These are phyloP conservation scores for Colletotrichum kahawae DNA, from an alignment of 2,329 filamentous ascomycete species.

Conservation along the genomic window DNA sequence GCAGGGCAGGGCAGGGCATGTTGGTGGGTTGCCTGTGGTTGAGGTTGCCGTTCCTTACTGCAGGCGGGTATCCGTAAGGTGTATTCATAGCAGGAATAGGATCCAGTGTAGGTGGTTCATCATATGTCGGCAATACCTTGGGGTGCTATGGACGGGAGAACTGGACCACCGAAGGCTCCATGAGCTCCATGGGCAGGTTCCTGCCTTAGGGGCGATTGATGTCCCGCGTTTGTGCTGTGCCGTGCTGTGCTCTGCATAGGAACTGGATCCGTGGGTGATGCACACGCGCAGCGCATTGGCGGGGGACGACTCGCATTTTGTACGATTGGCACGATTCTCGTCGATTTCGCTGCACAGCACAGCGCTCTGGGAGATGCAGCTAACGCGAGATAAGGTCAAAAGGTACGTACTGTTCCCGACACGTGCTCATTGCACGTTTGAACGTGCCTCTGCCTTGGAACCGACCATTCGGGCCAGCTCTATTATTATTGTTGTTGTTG, in stretches of 20 bases:
- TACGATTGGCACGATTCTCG: conserved; percentile 3
- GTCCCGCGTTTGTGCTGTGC: conserved; percentile 3
- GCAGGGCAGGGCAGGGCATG: neutral
- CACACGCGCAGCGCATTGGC: conserved; percentile 12
- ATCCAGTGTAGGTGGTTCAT: conserved; percentile 4
- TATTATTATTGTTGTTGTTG: neutral
- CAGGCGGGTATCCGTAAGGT: neutral
- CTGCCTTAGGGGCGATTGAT: neutral
- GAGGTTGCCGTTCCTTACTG: neutral
- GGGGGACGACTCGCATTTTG: neutral
- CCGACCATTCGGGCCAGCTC: neutral
- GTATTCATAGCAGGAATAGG: neutral
- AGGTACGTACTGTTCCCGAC: neutral
- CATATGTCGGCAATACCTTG: conserved; percentile 9
- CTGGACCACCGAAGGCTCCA: neutral
- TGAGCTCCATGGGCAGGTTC: neutral
- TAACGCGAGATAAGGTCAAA: neutral
- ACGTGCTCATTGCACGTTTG: conserved; percentile 19
- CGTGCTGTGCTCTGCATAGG: neutral
- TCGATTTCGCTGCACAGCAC: conserved; percentile 12
- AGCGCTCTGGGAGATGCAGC: conserved; percentile 5
- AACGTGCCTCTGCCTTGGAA: neutral
- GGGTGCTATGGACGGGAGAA: neutral
- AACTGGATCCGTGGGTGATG: neutral
- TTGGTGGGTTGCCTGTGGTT: neutral